These are phyloP conservation scores for Colletotrichum musae DNA, from an alignment of 2,329 filamentous ascomycete genomes.

Conservation along the genomic window DNA sequence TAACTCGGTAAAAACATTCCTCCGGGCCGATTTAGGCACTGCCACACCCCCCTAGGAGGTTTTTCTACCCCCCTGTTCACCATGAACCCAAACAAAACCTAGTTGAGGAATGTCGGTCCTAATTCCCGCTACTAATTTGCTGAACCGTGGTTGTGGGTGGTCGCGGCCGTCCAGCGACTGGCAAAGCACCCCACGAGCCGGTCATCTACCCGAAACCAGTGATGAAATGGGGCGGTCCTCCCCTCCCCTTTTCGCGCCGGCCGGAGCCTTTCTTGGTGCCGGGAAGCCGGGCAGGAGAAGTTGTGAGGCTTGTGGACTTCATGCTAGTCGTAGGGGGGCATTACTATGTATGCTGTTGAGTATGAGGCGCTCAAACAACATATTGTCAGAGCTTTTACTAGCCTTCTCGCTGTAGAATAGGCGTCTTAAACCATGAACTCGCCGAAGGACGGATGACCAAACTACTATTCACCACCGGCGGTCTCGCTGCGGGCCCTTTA, in stretches of 20 bases:
- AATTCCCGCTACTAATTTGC: conserved; percentile 6
- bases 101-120: conserved; percentile 5
- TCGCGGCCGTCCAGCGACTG: not conserved
- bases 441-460: conserved; percentile 8
- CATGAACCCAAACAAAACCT: conserved; percentile 28
- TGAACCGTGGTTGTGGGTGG: not conserved
- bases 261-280: too few relatives aligned
- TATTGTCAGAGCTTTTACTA: too few relatives aligned
- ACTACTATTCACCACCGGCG: not conserved
- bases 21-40: too few relatives aligned
- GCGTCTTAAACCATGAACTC: too few relatives aligned
- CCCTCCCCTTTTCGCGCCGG: not conserved
- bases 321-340: too few relatives aligned
- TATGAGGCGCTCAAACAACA: too few relatives aligned
- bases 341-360: not conserved
- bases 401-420: too few relatives aligned
- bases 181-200: not conserved
- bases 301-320: too few relatives aligned
- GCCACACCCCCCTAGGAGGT: too few relatives aligned
- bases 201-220: conserved; percentile 20
- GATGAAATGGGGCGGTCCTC: conserved; percentile 8
- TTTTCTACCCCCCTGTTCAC: too few relatives aligned
- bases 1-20: too few relatives aligned
- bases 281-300: too few relatives aligned
- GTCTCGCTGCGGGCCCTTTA: conserved; percentile 1